Base-by-base conservation (phyloP, 2,329 filamentous ascomycete genomes). In the Tricladium varicosporioides region DNA sequence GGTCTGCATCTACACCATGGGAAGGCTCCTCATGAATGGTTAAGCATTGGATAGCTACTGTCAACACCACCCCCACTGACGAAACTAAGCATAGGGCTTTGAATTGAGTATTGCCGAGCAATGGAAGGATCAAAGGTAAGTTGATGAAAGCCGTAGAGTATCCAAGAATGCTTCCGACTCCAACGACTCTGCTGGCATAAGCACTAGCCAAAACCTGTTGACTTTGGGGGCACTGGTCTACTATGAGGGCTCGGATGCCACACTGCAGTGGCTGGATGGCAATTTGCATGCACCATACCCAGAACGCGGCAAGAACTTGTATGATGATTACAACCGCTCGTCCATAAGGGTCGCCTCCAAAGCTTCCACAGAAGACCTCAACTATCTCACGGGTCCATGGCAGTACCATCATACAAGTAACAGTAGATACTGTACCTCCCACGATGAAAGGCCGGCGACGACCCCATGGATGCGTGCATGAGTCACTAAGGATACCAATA, bases 401-500 rank as follows among this genome's bases (percentile, higher is more conserved):
- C n/a, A 81, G 67, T 3, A 74, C 62, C 67, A 80, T 72, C 48
- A 81, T 72, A 7, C 77, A 79, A 4, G 76, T 45, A 16, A 80
- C 76, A 45, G 78, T 81, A 7, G 76, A 76, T 36, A 73, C 60
- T n/a, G 78, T 76, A 48, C 79, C 79, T 16, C 74, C 77, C 10
- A 80, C 58, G 54, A 81, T 80, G 66, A 80, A 82, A 0, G 79
- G 78, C 19, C 76, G 72, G 57, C 79, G 71, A 65, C 76, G 78
- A 51, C 79, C 79, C 73, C 75, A 80, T 33, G 70, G 70, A 18
- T 73, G 73, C 18, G 76, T 72, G 60, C 75, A 78, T 58, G 75
- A 74, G 67, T 81, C 79, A 55, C 79, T 81, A 63, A 78, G 77
- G 62, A 79, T 73, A 14, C 79, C 79, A 27, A 82, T 76, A 57